Percentiles rank a stretch among this genome's conserved stretches.
phyloP scores from a whole-genome alignment of 176 grass and related monocot species.

The Phragmites australis region DNA sequence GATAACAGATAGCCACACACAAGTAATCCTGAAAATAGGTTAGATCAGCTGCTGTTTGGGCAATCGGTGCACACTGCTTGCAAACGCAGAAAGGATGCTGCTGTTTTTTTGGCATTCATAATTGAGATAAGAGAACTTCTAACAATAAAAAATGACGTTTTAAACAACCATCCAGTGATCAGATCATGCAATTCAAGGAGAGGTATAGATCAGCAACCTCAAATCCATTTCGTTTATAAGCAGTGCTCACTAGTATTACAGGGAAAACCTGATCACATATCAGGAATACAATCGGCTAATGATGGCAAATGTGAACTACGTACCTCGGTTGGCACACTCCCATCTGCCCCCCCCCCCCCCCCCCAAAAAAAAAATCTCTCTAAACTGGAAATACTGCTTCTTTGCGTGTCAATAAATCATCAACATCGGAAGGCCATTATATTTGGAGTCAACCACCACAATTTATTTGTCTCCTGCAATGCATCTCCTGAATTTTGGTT shows the following conservation, averaged over 20 bases:
- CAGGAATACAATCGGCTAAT: background rate
- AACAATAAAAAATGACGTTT: background rate
- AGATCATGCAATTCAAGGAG: background rate
- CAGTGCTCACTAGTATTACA: background rate
- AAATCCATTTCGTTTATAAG: conserved; percentile 9
- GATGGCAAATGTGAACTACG: background rate
- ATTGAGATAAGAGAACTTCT: background rate
- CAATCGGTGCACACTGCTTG: conserved; percentile 4
- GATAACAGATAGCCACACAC: background rate
- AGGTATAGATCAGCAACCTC: background rate
- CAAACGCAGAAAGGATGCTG: background rate
- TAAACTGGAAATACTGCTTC: background rate
- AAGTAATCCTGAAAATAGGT: conserved; percentile 13
- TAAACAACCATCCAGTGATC: background rate
- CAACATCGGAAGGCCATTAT: background rate
- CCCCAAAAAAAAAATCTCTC: too few species aligned
- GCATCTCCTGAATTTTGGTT: background rate
- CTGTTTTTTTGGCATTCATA: background rate
- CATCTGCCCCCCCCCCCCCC: background rate
- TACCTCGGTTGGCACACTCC: background rate
- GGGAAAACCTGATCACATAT: background rate
- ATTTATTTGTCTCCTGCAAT: background rate
- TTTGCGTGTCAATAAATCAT: background rate
- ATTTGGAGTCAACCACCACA: conserved; percentile 12
- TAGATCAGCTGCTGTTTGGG: background rate